Percentiles rank a stretch among this genome's conserved stretches.
Evolutionary conservation across 306 rosid species (phyloP).

Genomic region (Ormosia semicastrata): DNA sequence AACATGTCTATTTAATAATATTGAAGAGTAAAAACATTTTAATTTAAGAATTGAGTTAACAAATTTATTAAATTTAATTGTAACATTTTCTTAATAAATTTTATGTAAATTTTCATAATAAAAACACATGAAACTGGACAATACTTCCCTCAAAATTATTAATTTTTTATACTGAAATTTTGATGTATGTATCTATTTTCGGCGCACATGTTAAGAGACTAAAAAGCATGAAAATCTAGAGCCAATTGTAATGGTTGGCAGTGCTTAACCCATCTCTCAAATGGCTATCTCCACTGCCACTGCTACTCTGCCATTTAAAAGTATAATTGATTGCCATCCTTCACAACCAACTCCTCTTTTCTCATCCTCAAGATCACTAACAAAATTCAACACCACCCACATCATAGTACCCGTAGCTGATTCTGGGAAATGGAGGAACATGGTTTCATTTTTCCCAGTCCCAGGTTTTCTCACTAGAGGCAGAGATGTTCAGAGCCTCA

Average conservation of each 20-base stretch:
- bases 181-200: too few relatives aligned
- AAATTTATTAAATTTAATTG: too few relatives aligned
- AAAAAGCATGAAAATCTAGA: too few relatives aligned
- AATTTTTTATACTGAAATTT: too few relatives aligned
- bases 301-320: slow-evolving; percentile 22
- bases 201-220: too few relatives aligned
- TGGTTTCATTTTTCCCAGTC: slow-evolving; percentile 40
- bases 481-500: slow-evolving; percentile 43
- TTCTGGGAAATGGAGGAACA: slow-evolving; percentile 38
- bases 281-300: slow-evolving; percentile 26
- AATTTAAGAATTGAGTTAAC: too few relatives aligned
- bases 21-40: too few relatives aligned
- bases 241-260: not conserved
- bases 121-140: too few relatives aligned
- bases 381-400: slow-evolving; percentile 15
- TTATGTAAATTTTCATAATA: too few relatives aligned
- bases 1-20: too few relatives aligned
- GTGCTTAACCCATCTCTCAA: not conserved
- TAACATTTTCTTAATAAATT: too few relatives aligned
- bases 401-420: not conserved
- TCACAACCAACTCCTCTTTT: slow-evolving; percentile 12
- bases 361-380: not conserved
- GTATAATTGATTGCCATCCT: not conserved
- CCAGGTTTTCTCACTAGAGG: slow-evolving; percentile 25
- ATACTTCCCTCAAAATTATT: too few relatives aligned